These are phyloP conservation scores for Coniella vitis DNA, from an alignment of 2,329 filamentous ascomycete species.

Conservation along the genomic window DNA sequence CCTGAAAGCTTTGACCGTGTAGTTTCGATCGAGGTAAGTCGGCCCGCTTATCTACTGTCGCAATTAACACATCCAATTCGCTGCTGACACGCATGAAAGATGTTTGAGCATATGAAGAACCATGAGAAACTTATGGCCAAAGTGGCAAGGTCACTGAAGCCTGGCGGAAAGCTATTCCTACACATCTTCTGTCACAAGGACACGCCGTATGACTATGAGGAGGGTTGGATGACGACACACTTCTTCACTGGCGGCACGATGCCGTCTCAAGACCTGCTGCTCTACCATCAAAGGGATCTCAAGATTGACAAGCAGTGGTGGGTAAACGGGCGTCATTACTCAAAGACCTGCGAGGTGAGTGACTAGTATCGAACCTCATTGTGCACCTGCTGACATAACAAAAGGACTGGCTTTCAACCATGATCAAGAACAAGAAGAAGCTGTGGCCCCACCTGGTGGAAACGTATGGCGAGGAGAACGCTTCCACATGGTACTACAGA, in stretches of 20 bases:
- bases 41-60: background rate
- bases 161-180: conserved; percentile 60
- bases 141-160: conserved; percentile 50
- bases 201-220: conserved; percentile 64
- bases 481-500: conserved; percentile 57
- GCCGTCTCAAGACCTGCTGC: conserved; percentile 58
- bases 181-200: conserved; percentile 60
- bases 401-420: conserved; percentile 55
- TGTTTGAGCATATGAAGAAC: conserved; percentile 75
- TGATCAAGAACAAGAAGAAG: conserved; percentile 49
- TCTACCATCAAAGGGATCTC: conserved; percentile 60
- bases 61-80: background rate
- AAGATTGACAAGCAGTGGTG: conserved; percentile 60
- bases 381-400: background rate
- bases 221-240: conserved; percentile 67
- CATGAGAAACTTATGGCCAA: conserved; percentile 62
- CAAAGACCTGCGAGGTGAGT: conserved; percentile 59
- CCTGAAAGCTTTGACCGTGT: conserved; percentile 54
- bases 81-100: conserved; percentile 27
- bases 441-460: conserved; percentile 59
- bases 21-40: conserved; percentile 51
- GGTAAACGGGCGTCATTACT: conserved; percentile 63
- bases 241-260: conserved; percentile 71
- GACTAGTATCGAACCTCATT: no score
- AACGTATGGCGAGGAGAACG: conserved; percentile 57